Base-by-base conservation (phyloP, 306 rosid species). In the Cucurbita pepo region DNA sequence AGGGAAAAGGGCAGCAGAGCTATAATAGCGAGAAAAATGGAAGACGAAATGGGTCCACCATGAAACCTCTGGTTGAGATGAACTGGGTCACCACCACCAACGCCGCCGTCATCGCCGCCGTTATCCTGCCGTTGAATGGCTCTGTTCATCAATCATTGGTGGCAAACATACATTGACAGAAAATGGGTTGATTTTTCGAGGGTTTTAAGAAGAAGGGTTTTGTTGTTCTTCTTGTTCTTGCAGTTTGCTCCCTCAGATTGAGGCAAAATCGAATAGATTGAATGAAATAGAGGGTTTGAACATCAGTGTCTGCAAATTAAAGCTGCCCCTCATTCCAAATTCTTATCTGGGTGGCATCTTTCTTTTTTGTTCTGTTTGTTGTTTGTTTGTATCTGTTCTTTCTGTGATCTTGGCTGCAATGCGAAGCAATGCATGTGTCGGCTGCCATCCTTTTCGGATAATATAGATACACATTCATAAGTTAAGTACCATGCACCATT, bases 1-100 rank as follows among this genome's bases (percentile, higher is more conserved):
- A 25, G 67, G 73, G 75, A 67, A 53, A 53, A 18, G 30, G 58
- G 85, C 82, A 59, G 83, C 81, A 79, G 88, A 43, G 64, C 53
- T 77, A 77, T 56, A 83, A 77, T 56, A 83, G 82, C 56, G 56
- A 61, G 47, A 30, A 74, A 69, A 63, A 63, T 55, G 70, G 41
- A 72, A 41, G 69, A 61, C 53, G 37, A 65, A 11, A 18, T 44
- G 71, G 71, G 54, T 44, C 71, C 71, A 65, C 71, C 71, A 21
- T 5, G 52, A 44, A 65, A 65, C 54, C 55, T 44, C 30, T 44
- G 55, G 14, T 12, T 12, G 18, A 65, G 71, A 44, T 65, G 71
- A 65, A 44, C 9, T 65, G 71, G 71, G 16, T 21, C 71, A 7
- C 45, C 45, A 14, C 45, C 22, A 15, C 51, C 69, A 40, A 50